Conservation (phyloP, 768 basidiomycete genomes). For the Candolleomyces aberdarensis region DNA sequence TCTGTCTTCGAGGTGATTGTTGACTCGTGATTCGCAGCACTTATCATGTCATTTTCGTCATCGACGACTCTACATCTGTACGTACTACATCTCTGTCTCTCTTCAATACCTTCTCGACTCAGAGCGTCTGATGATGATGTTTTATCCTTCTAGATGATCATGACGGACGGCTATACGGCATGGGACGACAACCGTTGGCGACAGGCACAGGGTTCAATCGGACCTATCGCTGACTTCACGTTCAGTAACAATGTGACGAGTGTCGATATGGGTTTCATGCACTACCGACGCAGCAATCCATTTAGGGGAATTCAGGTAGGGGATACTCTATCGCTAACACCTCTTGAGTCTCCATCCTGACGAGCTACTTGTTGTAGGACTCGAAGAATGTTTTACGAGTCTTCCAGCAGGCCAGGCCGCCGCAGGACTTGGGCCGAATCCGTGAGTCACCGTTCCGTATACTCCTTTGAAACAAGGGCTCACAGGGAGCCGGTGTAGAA, state of each 20-base stretch:
- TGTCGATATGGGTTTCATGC: constrained; percentile 26
- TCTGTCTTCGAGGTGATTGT: background rate
- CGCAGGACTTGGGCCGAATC: constrained; percentile 5
- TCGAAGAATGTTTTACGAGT: constrained; percentile 12
- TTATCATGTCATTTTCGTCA: constrained; percentile 24
- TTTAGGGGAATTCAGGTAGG: constrained; percentile 4
- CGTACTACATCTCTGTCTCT: constrained; percentile 1
- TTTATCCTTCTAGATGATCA: constrained; percentile 15
- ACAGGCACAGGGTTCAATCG: constrained; percentile 23
- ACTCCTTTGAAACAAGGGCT: background rate
- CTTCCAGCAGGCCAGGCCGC: constrained; percentile 18
- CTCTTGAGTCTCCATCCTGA: background rate
- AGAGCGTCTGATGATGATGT: background rate
- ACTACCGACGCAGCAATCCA: constrained; percentile 8
- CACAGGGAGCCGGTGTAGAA: constrained; percentile 11
- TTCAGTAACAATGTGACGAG: constrained; percentile 19
- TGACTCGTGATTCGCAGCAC: constrained; percentile 14
- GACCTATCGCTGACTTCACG: constrained; percentile 28
- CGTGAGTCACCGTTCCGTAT: background rate
- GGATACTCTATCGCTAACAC: background rate
- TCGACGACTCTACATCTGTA: constrained; percentile 30
- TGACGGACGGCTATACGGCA: constrained; percentile 1
- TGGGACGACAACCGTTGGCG: constrained; percentile 16
- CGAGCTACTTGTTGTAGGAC: constrained; percentile 12
- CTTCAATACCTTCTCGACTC: background rate